Base-by-base conservation (phyloP, 371 early-diverging fungal species). In the Apophysomyces ossiformis region DNA sequence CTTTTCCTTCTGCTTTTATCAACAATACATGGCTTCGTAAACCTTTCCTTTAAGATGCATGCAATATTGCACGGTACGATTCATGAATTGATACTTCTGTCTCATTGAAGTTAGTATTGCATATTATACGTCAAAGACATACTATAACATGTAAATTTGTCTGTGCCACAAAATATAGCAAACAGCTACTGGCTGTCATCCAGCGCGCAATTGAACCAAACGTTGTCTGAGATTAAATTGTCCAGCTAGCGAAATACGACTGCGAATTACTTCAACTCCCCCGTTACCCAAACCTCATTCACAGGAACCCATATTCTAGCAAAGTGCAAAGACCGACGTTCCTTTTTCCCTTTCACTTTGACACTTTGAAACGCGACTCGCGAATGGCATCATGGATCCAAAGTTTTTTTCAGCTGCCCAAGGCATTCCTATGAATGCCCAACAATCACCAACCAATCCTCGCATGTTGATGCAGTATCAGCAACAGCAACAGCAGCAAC, bases 391-490 rank as follows among this genome's bases (percentile, higher is more conserved):
- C 60, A 78, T 78, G 79, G 79, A 78, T 69, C 79, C 79, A 39
- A 78, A 78, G 67, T 72, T 76, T 35, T 78, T 76, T 67, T 64
- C 71, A 66, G 63, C 64, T 26, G 70, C 70, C 54, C 73, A 78
- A 61, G 67, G 74, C 58, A 72, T 76, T 63, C 63, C 68, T 8
- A 68, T 74, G 63, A 69, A 73, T 36, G 60, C 47, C 18, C 72
- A 69, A 58, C 76, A 73, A 61, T 67, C 66, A 36, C 67, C 67
- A 37, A 65, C 63, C 16, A 73, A 72, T 65, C 65, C 74, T 26
- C 67, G 69, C 45, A 71, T 73, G 70, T 73, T 79, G 75, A 67
- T 77, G 71, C 61, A 71, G 2, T 76, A 73, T 61, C 79, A 76
- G 43, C 73, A 73, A 54, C 69, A 68, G 56, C 66, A 60, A 32